Base-by-base conservation (phyloP, 768 basidiomycete species). In the Podaxis sp. region DNA sequence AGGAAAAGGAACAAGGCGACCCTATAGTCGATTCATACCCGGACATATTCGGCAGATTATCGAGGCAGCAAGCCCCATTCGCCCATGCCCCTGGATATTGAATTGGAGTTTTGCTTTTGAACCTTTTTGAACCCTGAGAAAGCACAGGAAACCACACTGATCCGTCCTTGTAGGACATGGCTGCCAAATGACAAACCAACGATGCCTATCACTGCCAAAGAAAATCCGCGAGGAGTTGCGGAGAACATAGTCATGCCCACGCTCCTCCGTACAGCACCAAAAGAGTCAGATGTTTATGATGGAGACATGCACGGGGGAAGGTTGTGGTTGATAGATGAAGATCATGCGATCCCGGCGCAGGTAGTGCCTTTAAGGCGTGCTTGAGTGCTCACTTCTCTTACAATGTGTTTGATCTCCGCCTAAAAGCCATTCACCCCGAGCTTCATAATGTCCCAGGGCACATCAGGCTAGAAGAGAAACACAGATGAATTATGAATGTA, bases 141-240 rank as follows among this genome's bases (percentile, higher is more conserved):
- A 17, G 15, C 42, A 13, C n/a, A n/a, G 42, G 15, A n/a, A 46
- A n/a, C 7, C 9, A n/a, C 57, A n/a, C 57, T 59, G 57, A 59
- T 59, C 57, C 57, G 57, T 49, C 17, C 48, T 59, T 38, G 46
- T 5, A 59, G 57, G 57, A 49, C 19, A 49, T 56, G 36, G 15
- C 54, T 19, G 12, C 19, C 13, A 19, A 24, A 12, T 51, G 48
- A 49, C 48, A n/a, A 22, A n/a, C n/a, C 12, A 15, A 13, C 26
- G 49, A 51, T 51, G 26, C 3, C 26, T 51, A 51, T 51, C 49
- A 51, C n/a, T 51, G 9, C 49, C 49, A 12, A 51, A 51, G 49
- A 51, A 51, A 51, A 11, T 22, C 49, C 9, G 12, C 22, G 48
- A 49, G 19, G 48, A 24, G 42, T 19, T 15, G n/a, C 22, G n/a